Evolutionary conservation across 805 yeast species (phyloP).

Genomic region (Debaryomyces maramus): DNA sequence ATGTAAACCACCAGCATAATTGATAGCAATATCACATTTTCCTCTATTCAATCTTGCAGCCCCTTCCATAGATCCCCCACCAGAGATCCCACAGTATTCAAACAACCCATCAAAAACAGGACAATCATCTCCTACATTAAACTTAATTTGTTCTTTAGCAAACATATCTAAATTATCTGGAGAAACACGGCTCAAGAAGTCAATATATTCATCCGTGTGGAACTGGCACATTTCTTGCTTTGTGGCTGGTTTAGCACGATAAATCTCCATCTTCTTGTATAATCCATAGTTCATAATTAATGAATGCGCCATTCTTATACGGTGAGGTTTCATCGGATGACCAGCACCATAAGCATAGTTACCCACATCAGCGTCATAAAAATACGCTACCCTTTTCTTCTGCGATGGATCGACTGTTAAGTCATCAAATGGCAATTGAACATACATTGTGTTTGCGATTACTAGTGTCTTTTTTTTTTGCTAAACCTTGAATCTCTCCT

Average conservation of each 20-base stretch:
- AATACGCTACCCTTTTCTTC: conserved; percentile 45
- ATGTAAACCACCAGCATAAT: conserved; percentile 96
- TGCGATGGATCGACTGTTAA: conserved; percentile 40
- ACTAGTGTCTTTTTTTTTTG: neutral
- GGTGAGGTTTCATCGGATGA: conserved; percentile 98
- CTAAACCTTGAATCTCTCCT: neutral
- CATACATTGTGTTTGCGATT: conserved; percentile 30
- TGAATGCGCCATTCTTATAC: conserved; percentile 98
- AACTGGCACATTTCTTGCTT: conserved; percentile 98
- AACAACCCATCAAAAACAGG: conserved; percentile 95
- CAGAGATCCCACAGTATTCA: conserved; percentile 84
- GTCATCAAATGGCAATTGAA: conserved; percentile 47
- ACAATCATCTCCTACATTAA: conserved; percentile 96
- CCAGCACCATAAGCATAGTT: conserved; percentile 98
- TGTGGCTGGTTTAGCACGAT: conserved; percentile 96
- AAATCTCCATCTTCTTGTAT: conserved; percentile 95
- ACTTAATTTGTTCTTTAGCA: conserved; percentile 83
- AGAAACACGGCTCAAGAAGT: conserved; percentile 83
- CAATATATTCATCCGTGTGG: conserved; percentile 96
- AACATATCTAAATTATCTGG: conserved; percentile 90
- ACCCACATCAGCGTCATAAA: conserved; percentile 79
- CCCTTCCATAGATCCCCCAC: conserved; percentile 95
- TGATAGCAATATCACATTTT: conserved; percentile 90
- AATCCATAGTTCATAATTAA: conserved; percentile 95
- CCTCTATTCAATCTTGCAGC: conserved; percentile 85